Evolutionary conservation across 345 rosid genomes (phyloP), one percentile per base, ranked within the genome.

Genomic region (Eucalyptus grandis): DNA sequence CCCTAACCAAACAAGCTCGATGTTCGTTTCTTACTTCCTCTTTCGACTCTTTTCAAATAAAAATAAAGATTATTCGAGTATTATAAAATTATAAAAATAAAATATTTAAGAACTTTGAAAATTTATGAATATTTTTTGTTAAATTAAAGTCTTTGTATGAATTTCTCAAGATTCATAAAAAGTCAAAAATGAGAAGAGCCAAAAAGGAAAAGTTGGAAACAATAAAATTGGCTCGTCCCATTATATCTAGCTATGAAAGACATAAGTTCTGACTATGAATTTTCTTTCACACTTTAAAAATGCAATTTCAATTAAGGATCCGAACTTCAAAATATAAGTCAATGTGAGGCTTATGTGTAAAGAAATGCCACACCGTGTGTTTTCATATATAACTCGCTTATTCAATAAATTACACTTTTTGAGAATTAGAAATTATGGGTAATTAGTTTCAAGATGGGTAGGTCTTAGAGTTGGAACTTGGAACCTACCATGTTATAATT

Each of bases 391-490:
- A 14, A 69, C 6, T 69, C 11, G 6, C 80, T 16, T 0, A 31
- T 15, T 31, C 80, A 16, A 37, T 67, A 67, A 13, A 67, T 31
- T 27, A 27, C 31, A 27, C 67, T 7, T 3, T 19, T 1, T 11
- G 26, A 21, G 44, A 72, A 72, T 37, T 4, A 37, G 5, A 72
- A 21, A 53, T 53, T 53, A 53, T 53, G 58, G 11, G 2, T 53
- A 53, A 53, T 53, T 53, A 53, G 26, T 53, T 53, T 53, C 5
- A 0, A 0, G 2, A 53, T 53, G 11, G 24, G 1, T 8, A 2
- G 58, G 2, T 53, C 2, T 53, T 53, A 21, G 26, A 53, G 26
- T 53, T 53, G 11, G 2, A 53, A 53, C 1, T 0, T 53, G 11
- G 0, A 53, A 53, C 58, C 11, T 8, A 21, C 2, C 2, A 21